Percentiles rank a stretch among this genome's conserved stretches.
These are phyloP conservation scores for Sclerotinia borealis DNA, from an alignment of 2,329 filamentous ascomycete genomes.

Conservation along the genomic window DNA sequence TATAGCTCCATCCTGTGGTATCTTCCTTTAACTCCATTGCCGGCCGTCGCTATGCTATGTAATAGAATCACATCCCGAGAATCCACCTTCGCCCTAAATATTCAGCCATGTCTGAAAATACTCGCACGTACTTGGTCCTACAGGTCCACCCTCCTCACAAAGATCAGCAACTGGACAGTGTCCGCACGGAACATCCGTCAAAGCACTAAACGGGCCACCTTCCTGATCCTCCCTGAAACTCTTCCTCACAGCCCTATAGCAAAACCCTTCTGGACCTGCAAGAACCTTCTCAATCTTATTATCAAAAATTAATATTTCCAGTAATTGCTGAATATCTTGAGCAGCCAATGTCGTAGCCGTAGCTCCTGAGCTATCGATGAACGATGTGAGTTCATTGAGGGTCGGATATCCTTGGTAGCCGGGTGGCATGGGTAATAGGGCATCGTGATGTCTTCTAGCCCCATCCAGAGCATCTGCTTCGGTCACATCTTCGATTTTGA, in stretches of 20 bases:
- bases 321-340: conserved; percentile 74
- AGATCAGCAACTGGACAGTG: conserved; percentile 89
- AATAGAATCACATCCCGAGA: conserved; percentile 15
- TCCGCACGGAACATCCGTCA: conserved; percentile 84
- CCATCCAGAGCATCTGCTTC: conserved; percentile 17
- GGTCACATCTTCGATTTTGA: conserved; percentile 17
- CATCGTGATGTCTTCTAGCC: conserved; percentile 19
- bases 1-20: conserved; percentile 21
- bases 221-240: conserved; percentile 31
- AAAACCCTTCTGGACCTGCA: conserved; percentile 27
- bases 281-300: conserved; percentile 66
- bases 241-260: conserved; percentile 33
- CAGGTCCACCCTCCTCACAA: conserved; percentile 83
- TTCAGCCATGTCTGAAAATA: conserved; percentile 86
- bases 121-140: conserved; percentile 82
- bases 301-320: conserved; percentile 86
- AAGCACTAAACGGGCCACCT: conserved; percentile 40
- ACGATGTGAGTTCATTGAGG: conserved; percentile 67
- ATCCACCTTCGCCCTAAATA: neutral
- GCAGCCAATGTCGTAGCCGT: conserved; percentile 65
- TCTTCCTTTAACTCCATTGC: conserved; percentile 29
- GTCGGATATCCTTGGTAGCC: conserved; percentile 78
- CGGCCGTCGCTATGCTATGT: conserved; percentile 29
- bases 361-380: conserved; percentile 62
- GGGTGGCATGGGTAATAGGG: conserved; percentile 46